These are phyloP conservation scores for Penicillium dipodomyicola DNA, from an alignment of 495 filamentous ascomycete genomes.

Conservation along the genomic window DNA sequence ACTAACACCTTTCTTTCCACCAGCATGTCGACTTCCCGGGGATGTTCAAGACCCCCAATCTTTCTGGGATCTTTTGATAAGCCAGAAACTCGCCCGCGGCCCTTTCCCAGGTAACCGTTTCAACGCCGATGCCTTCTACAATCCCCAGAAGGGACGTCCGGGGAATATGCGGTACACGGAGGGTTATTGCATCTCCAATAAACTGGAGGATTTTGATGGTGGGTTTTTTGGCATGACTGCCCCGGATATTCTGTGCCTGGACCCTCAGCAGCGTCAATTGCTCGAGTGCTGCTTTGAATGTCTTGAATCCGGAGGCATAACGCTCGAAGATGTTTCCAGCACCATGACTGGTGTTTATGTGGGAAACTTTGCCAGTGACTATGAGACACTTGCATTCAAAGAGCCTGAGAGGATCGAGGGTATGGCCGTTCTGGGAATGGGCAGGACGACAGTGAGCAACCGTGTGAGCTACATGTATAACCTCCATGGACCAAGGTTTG, in stretches of 20 bases:
- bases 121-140: not conserved
- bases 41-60: not conserved
- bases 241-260: too few species aligned
- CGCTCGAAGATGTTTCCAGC: conserved; percentile 29
- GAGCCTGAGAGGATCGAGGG: not conserved
- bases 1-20: not conserved
- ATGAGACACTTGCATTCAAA: conserved; percentile 9
- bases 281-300: conserved; percentile 14
- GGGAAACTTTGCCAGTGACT: conserved; percentile 27
- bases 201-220: not conserved
- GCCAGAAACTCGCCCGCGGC: not conserved
- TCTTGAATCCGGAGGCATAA: conserved; percentile 21
- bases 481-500: not conserved
- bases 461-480: not conserved
- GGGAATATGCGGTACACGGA: not conserved
- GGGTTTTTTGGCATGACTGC: not conserved
- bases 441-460: not conserved
- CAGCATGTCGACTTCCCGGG: conserved; percentile 5
- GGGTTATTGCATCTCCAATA: not conserved
- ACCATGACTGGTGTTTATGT: conserved; percentile 44
- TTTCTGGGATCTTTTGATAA: not conserved
- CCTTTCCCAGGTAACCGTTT: not conserved
- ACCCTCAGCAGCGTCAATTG: too few species aligned
- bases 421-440: not conserved
- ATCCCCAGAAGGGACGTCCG: not conserved